These are phyloP conservation scores for Clavariopsis aquatica DNA, from an alignment of 495 filamentous ascomycete genomes.

Conservation along the genomic window DNA sequence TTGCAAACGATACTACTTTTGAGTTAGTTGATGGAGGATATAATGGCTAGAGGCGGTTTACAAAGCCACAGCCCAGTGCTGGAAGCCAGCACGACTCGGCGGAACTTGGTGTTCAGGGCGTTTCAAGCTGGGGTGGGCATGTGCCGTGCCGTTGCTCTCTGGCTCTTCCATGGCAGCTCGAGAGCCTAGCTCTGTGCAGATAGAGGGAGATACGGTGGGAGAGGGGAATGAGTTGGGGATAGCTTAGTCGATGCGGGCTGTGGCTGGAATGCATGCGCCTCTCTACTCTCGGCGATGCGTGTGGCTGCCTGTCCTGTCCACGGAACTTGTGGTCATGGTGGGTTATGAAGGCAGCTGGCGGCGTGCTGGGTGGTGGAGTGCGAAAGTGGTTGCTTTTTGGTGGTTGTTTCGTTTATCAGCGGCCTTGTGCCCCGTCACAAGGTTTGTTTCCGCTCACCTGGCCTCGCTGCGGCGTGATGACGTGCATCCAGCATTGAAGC, in stretches of 20 bases:
- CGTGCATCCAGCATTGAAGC: slow-evolving; percentile 4
- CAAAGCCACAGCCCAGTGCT: slow-evolving; percentile 41
- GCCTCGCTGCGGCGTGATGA: slow-evolving; percentile 9
- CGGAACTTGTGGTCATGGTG: neutral
- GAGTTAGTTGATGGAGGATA: slow-evolving; percentile 3
- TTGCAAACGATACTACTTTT: slow-evolving; percentile 40
- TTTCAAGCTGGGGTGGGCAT: slow-evolving; percentile 3
- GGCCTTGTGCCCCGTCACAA: slow-evolving; percentile 1
- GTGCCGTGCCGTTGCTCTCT: slow-evolving; percentile 31
- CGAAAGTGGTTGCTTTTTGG: slow-evolving; percentile 5
- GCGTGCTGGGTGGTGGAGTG: neutral
- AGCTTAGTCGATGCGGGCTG: slow-evolving; percentile 7
- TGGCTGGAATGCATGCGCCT: slow-evolving; percentile 8
- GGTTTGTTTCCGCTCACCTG: slow-evolving; percentile 2
- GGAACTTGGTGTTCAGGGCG: neutral
- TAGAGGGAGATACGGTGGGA: neutral
- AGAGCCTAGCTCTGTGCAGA: neutral
- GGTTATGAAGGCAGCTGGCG: neutral
- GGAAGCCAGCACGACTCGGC: slow-evolving; percentile 17
- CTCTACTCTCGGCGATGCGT: neutral
- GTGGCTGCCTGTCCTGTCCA: neutral
- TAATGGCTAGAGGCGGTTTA: slow-evolving; percentile 14
- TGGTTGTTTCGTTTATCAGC: slow-evolving; percentile 5
- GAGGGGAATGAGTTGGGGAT: slow-evolving; percentile 2
- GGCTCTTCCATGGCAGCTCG: slow-evolving; percentile 37